phyloP scores from a whole-genome alignment of 768 basidiomycete genomes.

The Boletus rubroflammeus region DNA sequence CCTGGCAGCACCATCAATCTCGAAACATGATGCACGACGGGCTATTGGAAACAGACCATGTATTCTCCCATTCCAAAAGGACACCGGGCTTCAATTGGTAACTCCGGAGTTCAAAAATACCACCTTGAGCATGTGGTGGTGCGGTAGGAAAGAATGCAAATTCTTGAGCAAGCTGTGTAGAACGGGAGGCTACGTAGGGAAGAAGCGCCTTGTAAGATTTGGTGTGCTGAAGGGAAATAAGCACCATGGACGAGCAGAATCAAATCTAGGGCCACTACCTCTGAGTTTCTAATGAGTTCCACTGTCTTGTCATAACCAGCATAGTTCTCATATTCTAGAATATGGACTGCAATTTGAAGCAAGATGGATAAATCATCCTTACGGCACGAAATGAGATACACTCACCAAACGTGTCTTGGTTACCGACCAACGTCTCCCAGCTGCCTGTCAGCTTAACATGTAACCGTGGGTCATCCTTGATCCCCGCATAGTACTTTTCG shows the following conservation, averaged over 20 bases:
- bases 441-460: slow-evolving; percentile 88
- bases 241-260: not conserved
- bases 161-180: slow-evolving; percentile 82
- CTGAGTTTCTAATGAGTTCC: slow-evolving; percentile 56
- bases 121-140: slow-evolving; percentile 82
- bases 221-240: slow-evolving; percentile 45
- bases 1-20: slow-evolving; percentile 43
- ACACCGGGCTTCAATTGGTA: slow-evolving; percentile 89
- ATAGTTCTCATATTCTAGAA: slow-evolving; percentile 94
- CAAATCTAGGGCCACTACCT: slow-evolving; percentile 43
- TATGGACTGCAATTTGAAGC: slow-evolving; percentile 43
- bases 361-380: not conserved
- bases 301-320: slow-evolving; percentile 80
- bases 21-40: not conserved
- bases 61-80: slow-evolving; percentile 90
- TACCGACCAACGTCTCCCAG: slow-evolving; percentile 90
- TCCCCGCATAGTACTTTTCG: slow-evolving; percentile 77
- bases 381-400: slow-evolving; percentile 29
- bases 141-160: slow-evolving; percentile 94
- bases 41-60: slow-evolving; percentile 56
- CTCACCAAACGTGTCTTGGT: slow-evolving; percentile 80
- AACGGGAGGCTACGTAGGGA: slow-evolving; percentile 69
- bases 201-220: slow-evolving; percentile 70
- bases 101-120: slow-evolving; percentile 88
- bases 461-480: slow-evolving; percentile 68